A percentile compares a stretch with the other conserved stretches of the same genome.
These are phyloP conservation scores for Speleostelium caveatum DNA, from an alignment of 78 protist genomes.

Conservation along the genomic window DNA sequence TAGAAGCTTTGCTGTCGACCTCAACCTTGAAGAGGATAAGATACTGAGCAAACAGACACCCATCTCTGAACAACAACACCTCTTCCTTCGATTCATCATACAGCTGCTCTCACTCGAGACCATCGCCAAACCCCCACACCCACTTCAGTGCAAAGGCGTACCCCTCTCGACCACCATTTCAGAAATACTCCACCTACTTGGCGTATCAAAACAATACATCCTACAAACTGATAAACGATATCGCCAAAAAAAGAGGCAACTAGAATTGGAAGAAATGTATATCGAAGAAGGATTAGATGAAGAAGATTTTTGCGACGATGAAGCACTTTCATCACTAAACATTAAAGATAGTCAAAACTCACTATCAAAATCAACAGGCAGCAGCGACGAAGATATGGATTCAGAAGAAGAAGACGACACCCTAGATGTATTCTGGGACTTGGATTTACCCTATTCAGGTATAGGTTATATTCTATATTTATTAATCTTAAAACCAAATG, in stretches of 20 bases:
- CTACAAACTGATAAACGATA: slow-evolving; percentile 45
- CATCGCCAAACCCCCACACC: slow-evolving; percentile 45
- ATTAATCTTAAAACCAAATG: slow-evolving; percentile 37
- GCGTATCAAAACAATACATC: slow-evolving; percentile 35
- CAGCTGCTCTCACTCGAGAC: slow-evolving; percentile 5
- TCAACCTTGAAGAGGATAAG: slow-evolving; percentile 7
- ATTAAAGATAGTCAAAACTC: neutral
- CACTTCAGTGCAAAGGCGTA: slow-evolving; percentile 33
- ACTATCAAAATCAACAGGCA: neutral
- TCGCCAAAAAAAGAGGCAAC: slow-evolving; percentile 44
- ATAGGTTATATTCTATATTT: slow-evolving; percentile 48
- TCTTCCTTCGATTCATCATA: slow-evolving; percentile 3
- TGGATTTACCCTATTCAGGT: slow-evolving; percentile 47
- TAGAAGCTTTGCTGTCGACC: slow-evolving; percentile 11
- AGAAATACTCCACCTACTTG: slow-evolving; percentile 13
- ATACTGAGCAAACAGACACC: neutral
- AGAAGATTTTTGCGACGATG: slow-evolving; percentile 34
- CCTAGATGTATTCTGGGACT: slow-evolving; percentile 1
- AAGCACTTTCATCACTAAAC: neutral
- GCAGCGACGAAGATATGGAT: neutral
- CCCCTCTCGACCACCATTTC: slow-evolving; percentile 11
- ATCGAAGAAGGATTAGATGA: slow-evolving; percentile 73
- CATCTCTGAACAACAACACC: slow-evolving; percentile 46
- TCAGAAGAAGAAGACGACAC: slow-evolving; percentile 20
- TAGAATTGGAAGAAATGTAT: slow-evolving; percentile 72